phyloP scores from a whole-genome alignment of 2,329 filamentous ascomycete species.

The Blastomyces silverae region DNA sequence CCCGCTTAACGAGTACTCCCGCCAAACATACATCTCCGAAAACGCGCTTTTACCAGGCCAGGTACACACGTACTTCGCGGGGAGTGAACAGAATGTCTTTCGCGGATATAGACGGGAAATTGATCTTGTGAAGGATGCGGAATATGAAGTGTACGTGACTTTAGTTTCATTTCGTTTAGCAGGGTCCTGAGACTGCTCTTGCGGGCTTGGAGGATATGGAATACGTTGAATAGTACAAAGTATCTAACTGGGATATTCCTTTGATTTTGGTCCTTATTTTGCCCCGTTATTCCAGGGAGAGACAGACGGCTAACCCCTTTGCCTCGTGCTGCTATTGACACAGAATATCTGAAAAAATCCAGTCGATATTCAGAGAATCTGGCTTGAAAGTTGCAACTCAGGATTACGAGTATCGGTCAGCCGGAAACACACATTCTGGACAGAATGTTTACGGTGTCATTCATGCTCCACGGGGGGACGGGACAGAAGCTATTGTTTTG shows the following conservation, averaged over 20 bases:
- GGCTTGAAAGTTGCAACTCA: constrained; percentile 85
- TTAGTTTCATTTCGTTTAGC: constrained; percentile 10
- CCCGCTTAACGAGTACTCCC: constrained; percentile 83
- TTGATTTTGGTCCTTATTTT: background rate
- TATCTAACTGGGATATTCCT: background rate
- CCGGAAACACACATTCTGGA: constrained; percentile 65
- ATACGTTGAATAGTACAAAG: too few species aligned
- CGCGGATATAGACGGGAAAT: constrained; percentile 83
- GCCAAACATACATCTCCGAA: constrained; percentile 92
- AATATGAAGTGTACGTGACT: constrained; percentile 31
- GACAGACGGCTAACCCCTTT: background rate
- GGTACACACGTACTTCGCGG: constrained; percentile 95
- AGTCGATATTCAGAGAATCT: constrained; percentile 65
- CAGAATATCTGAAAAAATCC: constrained; percentile 61
- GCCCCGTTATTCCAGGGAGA: background rate
- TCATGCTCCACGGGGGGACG: constrained; percentile 88
- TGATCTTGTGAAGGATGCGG: constrained; percentile 44
- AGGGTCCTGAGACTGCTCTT: too few species aligned
- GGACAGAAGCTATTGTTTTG: constrained; percentile 91
- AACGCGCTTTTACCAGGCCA: constrained; percentile 93
- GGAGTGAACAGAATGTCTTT: constrained; percentile 92
- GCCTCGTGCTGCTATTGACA: constrained; percentile 14
- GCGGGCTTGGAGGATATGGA: background rate
- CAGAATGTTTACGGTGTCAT: constrained; percentile 93
- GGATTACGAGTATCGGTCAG: constrained; percentile 75